These are phyloP conservation scores for Rhododendron williamsianum DNA, from an alignment of 148 eudicot genomes.

Conservation along the genomic window DNA sequence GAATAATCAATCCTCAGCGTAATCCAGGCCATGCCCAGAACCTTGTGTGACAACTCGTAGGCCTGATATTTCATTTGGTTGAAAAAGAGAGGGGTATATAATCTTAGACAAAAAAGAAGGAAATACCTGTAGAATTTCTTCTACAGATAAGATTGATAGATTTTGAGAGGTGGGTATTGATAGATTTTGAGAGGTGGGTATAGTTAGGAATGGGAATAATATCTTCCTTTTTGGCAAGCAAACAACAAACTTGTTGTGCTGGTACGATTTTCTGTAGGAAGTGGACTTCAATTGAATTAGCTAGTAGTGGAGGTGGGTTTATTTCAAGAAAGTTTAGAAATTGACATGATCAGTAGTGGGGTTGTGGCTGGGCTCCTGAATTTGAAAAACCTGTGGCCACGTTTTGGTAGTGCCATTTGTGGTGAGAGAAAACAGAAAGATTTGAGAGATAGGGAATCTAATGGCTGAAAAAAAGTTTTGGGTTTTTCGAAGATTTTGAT, in stretches of 20 bases:
- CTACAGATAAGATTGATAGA: slow-evolving; percentile 10
- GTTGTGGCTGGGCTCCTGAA: slow-evolving; percentile 24
- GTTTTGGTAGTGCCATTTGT: slow-evolving; percentile 45
- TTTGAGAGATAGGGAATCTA: background rate
- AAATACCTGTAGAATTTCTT: background rate
- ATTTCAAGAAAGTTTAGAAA: slow-evolving; percentile 9
- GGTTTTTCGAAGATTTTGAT: background rate
- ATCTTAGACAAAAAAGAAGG: background rate
- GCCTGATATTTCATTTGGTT: slow-evolving; percentile 28
- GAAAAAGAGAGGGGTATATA: background rate
- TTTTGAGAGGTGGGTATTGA: background rate
- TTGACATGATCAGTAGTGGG: background rate
- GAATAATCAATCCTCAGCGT: slow-evolving; percentile 69
- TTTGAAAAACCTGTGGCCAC: slow-evolving; percentile 62
- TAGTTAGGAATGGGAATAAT: background rate
- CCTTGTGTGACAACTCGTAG: slow-evolving; percentile 32
- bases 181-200: slow-evolving; percentile 4
- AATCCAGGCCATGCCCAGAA: slow-evolving; percentile 60
- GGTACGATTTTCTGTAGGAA: background rate
- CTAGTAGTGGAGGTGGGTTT: slow-evolving; percentile 9
- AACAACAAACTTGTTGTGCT: background rate
- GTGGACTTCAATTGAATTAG: background rate
- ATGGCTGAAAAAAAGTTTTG: no score
- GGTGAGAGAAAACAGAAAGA: background rate
- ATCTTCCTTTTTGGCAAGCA: background rate